Conservation (phyloP, 2,329 filamentous ascomycete genomes). For the Fusarium oligoseptatum region DNA sequence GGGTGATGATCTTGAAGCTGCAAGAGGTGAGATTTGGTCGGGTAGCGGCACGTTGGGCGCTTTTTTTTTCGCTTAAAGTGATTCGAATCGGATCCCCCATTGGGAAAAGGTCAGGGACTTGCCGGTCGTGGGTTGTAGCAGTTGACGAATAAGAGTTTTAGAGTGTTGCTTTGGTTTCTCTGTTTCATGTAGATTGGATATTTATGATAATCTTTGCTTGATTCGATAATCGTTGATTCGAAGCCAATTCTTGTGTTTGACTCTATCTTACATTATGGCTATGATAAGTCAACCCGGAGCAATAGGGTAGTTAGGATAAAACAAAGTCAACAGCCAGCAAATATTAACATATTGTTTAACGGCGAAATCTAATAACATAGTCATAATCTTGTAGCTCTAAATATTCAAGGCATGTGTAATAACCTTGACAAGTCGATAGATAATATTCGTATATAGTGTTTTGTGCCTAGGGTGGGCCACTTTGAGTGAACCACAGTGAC, state of each 20-base stretch:
- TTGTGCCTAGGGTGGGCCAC: neutral
- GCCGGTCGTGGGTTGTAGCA: neutral
- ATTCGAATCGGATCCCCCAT: neutral
- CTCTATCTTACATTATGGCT: too few species aligned
- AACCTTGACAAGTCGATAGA: neutral
- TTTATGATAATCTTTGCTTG: neutral
- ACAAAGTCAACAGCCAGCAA: neutral
- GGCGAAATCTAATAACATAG: neutral
- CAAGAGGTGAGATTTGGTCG: neutral
- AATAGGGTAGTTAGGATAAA: neutral
- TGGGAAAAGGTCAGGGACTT: neutral
- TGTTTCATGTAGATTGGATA: neutral
- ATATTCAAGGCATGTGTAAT: neutral
- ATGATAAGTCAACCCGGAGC: neutral
- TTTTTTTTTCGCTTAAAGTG: neutral
- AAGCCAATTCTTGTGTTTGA: neutral
- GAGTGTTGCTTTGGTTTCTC: neutral
- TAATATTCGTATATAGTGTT: neutral
- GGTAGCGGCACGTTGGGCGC: conserved; percentile 4
- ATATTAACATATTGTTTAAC: neutral
- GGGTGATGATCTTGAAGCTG: neutral
- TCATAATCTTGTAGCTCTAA: neutral
- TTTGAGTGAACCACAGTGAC: conserved; percentile 24
- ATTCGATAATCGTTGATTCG: neutral
- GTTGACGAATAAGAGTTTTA: neutral